Evolutionary conservation across 768 basidiomycete genomes (phyloP).

Genomic region (Rhizopogon vinicolor): DNA sequence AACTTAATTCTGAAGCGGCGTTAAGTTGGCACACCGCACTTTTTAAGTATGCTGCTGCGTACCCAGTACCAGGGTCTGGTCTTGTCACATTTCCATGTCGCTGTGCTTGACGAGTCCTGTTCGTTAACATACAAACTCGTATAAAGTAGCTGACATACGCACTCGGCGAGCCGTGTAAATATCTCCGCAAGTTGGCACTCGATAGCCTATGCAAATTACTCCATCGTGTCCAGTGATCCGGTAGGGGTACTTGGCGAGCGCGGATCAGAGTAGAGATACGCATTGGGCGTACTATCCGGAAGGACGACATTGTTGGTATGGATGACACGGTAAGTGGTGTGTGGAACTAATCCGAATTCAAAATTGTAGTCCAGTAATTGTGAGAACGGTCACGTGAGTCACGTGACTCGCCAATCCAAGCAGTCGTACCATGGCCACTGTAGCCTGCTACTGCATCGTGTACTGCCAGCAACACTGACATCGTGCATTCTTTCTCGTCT

Average conservation of each 20-base stretch:
- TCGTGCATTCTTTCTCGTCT: too few species aligned
- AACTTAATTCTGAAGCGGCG: slow-evolving; percentile 65
- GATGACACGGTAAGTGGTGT: not conserved
- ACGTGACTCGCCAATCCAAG: too few species aligned
- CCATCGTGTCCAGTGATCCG: not conserved
- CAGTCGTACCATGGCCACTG: too few species aligned
- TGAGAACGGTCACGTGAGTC: too few species aligned
- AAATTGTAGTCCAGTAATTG: too few species aligned
- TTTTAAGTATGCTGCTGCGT: slow-evolving; percentile 10
- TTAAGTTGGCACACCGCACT: not conserved
- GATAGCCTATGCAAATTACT: not conserved
- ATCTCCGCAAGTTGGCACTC: not conserved
- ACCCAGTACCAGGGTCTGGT: slow-evolving; percentile 71
- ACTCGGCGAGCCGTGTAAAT: slow-evolving; percentile 16
- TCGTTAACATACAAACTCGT: not conserved
- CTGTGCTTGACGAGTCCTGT: slow-evolving; percentile 6
- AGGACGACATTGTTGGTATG: not conserved
- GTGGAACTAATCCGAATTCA: not conserved
- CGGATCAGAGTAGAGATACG: not conserved
- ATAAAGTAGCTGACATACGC: not conserved
- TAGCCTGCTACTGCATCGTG: too few species aligned
- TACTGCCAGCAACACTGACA: too few species aligned
- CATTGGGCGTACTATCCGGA: not conserved
- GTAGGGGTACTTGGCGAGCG: not conserved
- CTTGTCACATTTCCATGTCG: slow-evolving; percentile 54